phyloP scores from a whole-genome alignment of 2,329 filamentous ascomycete species.

The Coniochaeta hoffmannii region DNA sequence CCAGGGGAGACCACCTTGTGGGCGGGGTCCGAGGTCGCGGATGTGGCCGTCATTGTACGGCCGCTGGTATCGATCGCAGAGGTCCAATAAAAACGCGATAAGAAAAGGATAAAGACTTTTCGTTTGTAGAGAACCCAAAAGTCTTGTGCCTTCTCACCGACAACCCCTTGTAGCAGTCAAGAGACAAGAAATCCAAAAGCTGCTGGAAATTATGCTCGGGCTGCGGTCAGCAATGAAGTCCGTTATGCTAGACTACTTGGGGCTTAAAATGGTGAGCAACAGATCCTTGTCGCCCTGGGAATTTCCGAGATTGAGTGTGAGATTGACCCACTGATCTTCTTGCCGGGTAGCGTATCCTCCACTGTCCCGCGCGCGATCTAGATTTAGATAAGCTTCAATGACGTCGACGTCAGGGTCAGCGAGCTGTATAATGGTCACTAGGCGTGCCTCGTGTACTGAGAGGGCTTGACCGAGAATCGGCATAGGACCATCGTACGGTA shows the following conservation, averaged over 20 bases:
- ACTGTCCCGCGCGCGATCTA: not conserved
- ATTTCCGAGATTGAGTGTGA: not conserved
- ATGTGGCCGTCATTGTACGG: not conserved
- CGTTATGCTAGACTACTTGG: not conserved
- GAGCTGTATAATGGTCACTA: too few species aligned
- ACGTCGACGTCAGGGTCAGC: not conserved
- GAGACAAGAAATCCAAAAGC: not conserved
- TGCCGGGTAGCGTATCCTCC: not conserved
- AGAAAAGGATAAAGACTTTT: not conserved
- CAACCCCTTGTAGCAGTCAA: not conserved
- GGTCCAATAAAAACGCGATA: not conserved
- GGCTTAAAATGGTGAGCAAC: not conserved
- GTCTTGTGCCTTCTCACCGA: not conserved
- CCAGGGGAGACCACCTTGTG: constrained; percentile 8
- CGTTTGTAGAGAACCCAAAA: not conserved
- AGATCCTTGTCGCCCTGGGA: not conserved
- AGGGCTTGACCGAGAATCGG: too few species aligned
- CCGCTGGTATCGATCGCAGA: not conserved
- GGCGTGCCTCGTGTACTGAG: too few species aligned
- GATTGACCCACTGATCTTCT: not conserved
- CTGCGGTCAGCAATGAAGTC: not conserved
- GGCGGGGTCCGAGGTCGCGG: constrained; percentile 5
- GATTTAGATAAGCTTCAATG: not conserved
- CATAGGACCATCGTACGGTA: too few species aligned
- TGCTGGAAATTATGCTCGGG: not conserved